A percentile compares a stretch with the other conserved stretches of the same genome.
phyloP scores from a whole-genome alignment of 2,329 filamentous ascomycete genomes.

The Ceratocystis papillata region DNA sequence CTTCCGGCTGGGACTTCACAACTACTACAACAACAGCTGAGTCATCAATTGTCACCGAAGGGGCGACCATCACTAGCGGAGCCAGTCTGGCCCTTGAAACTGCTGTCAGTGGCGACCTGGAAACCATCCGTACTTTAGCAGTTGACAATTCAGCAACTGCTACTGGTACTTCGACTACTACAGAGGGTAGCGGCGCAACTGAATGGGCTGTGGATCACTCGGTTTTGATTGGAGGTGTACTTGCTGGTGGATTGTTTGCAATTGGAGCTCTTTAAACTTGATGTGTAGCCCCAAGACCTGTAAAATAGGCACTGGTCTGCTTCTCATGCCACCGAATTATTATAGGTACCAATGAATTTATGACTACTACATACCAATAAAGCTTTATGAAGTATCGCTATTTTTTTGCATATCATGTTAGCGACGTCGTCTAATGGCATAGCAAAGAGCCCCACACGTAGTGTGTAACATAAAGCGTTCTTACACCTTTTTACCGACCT shows the following conservation, averaged over 20 bases:
- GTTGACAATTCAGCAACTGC: constrained; percentile 22
- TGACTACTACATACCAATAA: not conserved
- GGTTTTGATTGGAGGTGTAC: constrained; percentile 25
- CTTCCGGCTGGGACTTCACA: constrained; percentile 26
- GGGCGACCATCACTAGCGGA: constrained; percentile 23
- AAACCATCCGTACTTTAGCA: constrained; percentile 26
- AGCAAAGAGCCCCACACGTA: not conserved
- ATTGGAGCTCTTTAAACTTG: constrained; percentile 26
- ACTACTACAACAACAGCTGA: constrained; percentile 27
- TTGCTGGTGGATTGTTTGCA: constrained; percentile 26
- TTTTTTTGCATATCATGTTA: not conserved
- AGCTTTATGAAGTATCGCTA: not conserved
- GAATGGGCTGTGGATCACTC: constrained; percentile 19
- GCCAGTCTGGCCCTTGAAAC: constrained; percentile 23
- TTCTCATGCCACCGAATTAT: not conserved
- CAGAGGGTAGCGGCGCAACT: constrained; percentile 20
- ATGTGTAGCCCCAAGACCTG: not conserved
- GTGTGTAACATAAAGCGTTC: not conserved
- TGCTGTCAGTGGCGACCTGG: constrained; percentile 23
- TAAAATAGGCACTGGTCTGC: not conserved
- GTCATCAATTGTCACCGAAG: constrained; percentile 17
- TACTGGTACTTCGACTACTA: constrained; percentile 17
- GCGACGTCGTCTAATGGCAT: not conserved
- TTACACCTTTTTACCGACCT: too few relatives aligned
- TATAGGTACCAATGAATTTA: not conserved